A percentile compares a stretch with the other conserved stretches of the same genome.
These are phyloP conservation scores for Cladophialophora psammophila DNA, from an alignment of 2,329 filamentous ascomycete genomes.

Conservation along the genomic window DNA sequence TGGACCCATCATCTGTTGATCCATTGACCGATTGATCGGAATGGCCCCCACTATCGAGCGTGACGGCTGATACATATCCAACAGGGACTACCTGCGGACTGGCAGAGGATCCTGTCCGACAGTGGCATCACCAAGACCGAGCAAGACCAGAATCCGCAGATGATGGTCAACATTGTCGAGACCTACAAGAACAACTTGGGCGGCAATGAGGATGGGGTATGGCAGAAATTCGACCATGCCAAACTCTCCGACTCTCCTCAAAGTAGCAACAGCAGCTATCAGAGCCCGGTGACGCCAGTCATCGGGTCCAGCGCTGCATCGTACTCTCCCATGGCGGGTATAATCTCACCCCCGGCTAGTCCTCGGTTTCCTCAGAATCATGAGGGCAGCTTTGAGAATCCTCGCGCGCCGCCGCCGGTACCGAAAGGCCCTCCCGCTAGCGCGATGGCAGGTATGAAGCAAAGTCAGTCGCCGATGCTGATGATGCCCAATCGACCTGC, in stretches of 20 bases:
- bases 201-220: conserved; percentile 78
- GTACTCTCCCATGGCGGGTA: conserved; percentile 61
- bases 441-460: conserved; percentile 51
- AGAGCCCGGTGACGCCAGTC: conserved; percentile 38
- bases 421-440: conserved; percentile 60
- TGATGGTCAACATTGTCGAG: conserved; percentile 91
- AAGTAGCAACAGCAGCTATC: conserved; percentile 35
- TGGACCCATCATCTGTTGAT: background rate
- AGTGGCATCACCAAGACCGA: conserved; percentile 97
- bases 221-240: conserved; percentile 95
- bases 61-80: conserved; percentile 11
- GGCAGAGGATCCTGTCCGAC: conserved; percentile 93
- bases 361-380: conserved; percentile 88
- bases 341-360: conserved; percentile 80
- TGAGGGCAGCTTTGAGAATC: conserved; percentile 96
- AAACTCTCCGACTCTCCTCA: conserved; percentile 57
- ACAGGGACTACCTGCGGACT: conserved; percentile 94
- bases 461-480: conserved; percentile 62
- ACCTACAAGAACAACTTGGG: conserved; percentile 97
- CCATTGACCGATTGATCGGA: background rate
- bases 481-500: conserved; percentile 85
- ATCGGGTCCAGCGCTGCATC: conserved; percentile 55
- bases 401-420: conserved; percentile 88
- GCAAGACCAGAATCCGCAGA: conserved; percentile 92
- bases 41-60: background rate